Base-by-base conservation (phyloP, 371 early-diverging fungal genomes). In the Mortierella sp. region DNA sequence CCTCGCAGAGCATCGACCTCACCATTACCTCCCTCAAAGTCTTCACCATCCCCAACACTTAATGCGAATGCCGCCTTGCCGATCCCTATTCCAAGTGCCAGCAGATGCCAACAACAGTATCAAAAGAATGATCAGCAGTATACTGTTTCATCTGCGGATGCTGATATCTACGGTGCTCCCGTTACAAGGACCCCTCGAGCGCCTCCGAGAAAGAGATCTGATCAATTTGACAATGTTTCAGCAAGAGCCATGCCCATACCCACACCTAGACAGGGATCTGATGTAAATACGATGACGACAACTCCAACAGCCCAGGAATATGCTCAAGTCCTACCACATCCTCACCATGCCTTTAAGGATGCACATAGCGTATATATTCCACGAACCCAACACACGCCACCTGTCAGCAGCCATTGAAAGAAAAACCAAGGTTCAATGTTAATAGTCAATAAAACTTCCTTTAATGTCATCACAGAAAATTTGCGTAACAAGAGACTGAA, bases 341-440 rank as follows among this genome's bases (percentile, higher is more conserved):
- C 11, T 10, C 20, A 22, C 12, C 18, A 24, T 20, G 14, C 35
- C 35, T 9, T 14, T 52, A 52, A n/a, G 35, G 37, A 66, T 8
- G 16, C 30, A 20, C 39, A 72, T 59, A 64, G 40, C 52, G 49
- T 66, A 59, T 68, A 68, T 57, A 64, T 68, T 57, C 59, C 63
- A 58, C 74, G 43, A 57, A 51, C 68, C 18, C 68, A 67, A 37
- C 64, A 63, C 24, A 55, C 52, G 28, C 68, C 66, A n/a, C n/a
- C 59, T 67, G 66, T 65, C 61, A 60, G 20, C 40, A 47, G 28
- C 35, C 37, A 67, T 26, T 39, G 45, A 40, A 20, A 22, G 11
- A 20, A 39, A 58, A 58, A 55, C 6, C 40, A 22, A 57, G 24
- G 28, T 22, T 24, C 22, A 24, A 22, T 26, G 8, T 40, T 22